Evolutionary conservation across 768 basidiomycete species (phyloP), one percentile per base, ranked within the genome.

Genomic region (Leccinum incarnatum): DNA sequence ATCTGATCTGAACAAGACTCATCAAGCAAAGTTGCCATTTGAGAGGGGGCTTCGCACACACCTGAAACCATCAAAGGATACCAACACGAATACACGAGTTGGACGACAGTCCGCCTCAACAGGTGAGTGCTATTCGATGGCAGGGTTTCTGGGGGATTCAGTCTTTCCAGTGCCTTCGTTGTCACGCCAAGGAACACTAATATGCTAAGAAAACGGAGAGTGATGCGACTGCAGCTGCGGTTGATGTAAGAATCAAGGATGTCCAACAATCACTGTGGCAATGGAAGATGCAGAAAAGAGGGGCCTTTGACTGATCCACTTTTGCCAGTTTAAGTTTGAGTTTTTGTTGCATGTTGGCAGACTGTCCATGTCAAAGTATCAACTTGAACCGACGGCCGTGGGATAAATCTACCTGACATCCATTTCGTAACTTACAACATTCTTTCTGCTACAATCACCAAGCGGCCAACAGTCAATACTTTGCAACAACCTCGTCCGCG

Each of bases 41-140:
- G 27, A 3, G 47, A 27, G 19, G 23, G 12, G 25, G 17, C 23
- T 29, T 27, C 11, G 54, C 5, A 49, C 55, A 11, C 34, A 62
- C 63, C 68, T 57, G 12, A 94, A 71, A 3, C 93, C 93, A 69
- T 94, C 93, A 32, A 95, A 87, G 32, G 91, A 93, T 2, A 95
- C 84, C 46, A 95, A 79, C n/a, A 95, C 32, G 11, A 12, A 12
- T 32, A 32, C 32, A 32, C 32, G 32, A 32, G 32, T 12, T 32
- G 1, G 1, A 12, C 71, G 1, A 92, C 88, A 0, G 90, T 93
- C 62, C 82, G 80, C 73, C 80, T 85, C 74, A 86, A 93, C 51
- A 82, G 77, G 63, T 92, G 87, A 1, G 93, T 92, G 23, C 92
- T 91, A 66, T 93, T 94, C n/a, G 84, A 49, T 32, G 32, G 32